Base-by-base conservation (phyloP, 2,329 filamentous ascomycete genomes). In the Dichotomopilus funicola region DNA sequence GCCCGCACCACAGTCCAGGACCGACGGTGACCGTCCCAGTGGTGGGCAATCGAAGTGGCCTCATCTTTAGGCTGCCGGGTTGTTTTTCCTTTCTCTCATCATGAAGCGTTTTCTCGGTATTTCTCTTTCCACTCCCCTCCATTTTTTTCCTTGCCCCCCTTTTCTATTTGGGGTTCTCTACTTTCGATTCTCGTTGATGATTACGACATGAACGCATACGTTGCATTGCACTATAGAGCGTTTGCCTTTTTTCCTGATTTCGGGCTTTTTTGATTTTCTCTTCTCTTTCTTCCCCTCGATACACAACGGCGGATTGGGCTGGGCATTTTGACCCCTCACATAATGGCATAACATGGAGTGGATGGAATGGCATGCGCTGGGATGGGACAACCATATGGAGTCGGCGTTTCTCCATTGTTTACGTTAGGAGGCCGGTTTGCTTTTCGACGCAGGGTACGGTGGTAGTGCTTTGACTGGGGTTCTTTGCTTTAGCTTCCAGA, bases 151-250 rank as follows among this genome's bases (percentile, higher is more conserved):
- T 13, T 33, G 36, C 10, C 34, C 4, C 34, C 19, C 2, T 19
- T 19, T n/a, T 19, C 7, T 45, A 44, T 19, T 45, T 36, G 33
- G 6, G 7, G 43, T n/a, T 47, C 27, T 42, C 33, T 46, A 27
- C 19, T 46, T 7, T 40, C 35, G 7, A 4, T 31, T 49, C 33
- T 40, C 12, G 7, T 19, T 34, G 8, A 37, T 9, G 33, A 49
- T 53, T 38, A 47, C 37, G 44, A 48, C 10, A 48, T 36, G 43
- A 48, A 46, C n/a, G 12, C n/a, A 44, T 45, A 34, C 31, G 35
- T 27, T 34, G 37, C 47, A 49, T 27, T 36, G 37, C 38, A 41
- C 45, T 54, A 49, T 54, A 54, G 52, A 54, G 33, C 52, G 52
- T 43, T 19, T 43, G 13, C 13, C 45, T 49, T 48, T 19, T 35